Percentiles rank a stretch among this genome's conserved stretches.
Conservation (phyloP, 352 stramenopile genomes). For the Phytophthora kernoviae region DNA sequence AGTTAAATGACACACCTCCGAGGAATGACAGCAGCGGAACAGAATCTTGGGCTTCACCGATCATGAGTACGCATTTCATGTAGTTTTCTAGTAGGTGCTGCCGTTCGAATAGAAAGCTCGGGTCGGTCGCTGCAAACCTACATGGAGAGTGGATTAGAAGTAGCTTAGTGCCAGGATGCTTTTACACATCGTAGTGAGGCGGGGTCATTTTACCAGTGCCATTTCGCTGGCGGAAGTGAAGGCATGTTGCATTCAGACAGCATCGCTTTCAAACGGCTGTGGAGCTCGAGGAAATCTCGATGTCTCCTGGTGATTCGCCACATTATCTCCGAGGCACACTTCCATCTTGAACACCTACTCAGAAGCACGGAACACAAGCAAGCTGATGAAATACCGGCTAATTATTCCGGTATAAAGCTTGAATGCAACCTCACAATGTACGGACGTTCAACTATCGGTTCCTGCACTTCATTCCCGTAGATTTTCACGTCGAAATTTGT, state of each 20-base stretch:
- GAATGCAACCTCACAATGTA: conserved; percentile 30
- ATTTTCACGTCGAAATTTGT: conserved; percentile 34
- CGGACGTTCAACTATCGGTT: conserved; percentile 45
- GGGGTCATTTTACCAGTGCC: conserved; percentile 37
- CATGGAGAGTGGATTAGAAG: neutral
- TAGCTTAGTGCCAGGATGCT: too few relatives aligned
- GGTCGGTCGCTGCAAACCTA: conserved; percentile 43
- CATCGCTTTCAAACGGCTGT: conserved; percentile 25
- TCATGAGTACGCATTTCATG: conserved; percentile 46
- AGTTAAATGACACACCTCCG: conserved; percentile 37
- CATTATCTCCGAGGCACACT: conserved; percentile 39
- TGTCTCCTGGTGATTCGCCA: conserved; percentile 57
- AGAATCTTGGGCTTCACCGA: conserved; percentile 43
- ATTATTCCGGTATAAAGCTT: neutral
- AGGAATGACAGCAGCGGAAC: conserved; percentile 61
- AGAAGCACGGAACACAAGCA: neutral
- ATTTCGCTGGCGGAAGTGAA: conserved; percentile 42
- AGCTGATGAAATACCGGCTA: neutral
- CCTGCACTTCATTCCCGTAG: conserved; percentile 37
- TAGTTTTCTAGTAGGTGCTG: conserved; percentile 51
- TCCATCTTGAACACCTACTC: conserved; percentile 61
- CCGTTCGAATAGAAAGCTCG: conserved; percentile 44
- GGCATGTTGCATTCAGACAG: conserved; percentile 21
- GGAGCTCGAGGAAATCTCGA: conserved; percentile 50
- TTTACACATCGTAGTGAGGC: too few relatives aligned